Base-by-base conservation (phyloP, 2,329 filamentous ascomycete species). In the Colletotrichum nymphaeae region DNA sequence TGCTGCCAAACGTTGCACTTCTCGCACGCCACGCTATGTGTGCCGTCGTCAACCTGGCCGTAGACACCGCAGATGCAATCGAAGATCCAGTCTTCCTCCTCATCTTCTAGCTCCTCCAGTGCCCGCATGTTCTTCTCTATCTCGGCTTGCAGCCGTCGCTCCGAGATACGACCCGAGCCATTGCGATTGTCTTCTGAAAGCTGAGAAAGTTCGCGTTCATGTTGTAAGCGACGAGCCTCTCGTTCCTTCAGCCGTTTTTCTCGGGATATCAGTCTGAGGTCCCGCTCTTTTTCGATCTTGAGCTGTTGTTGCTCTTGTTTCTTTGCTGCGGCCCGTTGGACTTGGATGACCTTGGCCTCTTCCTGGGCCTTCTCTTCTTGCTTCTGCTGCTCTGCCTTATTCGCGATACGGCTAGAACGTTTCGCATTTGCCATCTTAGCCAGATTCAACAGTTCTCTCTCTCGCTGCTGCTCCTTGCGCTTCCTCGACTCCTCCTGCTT, bases 1-100 rank as follows among this genome's bases (percentile, higher is more conserved):
- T 99, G 97, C 81, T 98, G 96, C 97, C 97, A 99, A 60, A 97
- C 93, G 80, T 93, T 97, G 86, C 97, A 99, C 76, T 88, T 92
- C 80, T 99, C 97, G 83, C 97, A 99, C 32, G 95, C 94, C 76
- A 99, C 92, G 80, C 95, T 98, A 80, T 98, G 95, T 8, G 94
- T 93, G 46, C 97, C 97, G 80, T 98, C 97, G 78, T 99, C 97
- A 72, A 98, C 94, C 77, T 97, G 93, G 26, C 97, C 97, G 81
- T 98, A 92, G 26, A 95, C 89, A 30, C 96, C 96, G 81, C 97
- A 99, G 30, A 94, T 89, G 80, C 97, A 99, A 80, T 99, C 97
- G 78, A 99, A 99, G 52, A 95, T 89, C 97, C 97, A 98, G 64
- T 95, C 91, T 14, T 95, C 94, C 76, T 97, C 94, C 77, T 91